These are phyloP conservation scores for Salix udensis DNA, from an alignment of 345 rosid genomes.

Conservation along the genomic window DNA sequence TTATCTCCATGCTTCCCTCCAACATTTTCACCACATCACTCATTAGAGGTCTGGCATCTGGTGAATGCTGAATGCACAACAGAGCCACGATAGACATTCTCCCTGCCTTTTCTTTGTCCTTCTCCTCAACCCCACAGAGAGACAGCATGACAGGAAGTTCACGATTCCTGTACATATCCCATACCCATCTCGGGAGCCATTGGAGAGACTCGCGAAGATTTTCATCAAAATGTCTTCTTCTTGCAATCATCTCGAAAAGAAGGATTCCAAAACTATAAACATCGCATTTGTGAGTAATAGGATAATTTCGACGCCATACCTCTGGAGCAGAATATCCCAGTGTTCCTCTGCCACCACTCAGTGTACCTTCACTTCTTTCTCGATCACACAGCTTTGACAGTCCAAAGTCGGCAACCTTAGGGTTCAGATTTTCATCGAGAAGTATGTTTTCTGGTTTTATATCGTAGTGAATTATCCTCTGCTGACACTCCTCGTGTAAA, in stretches of 20 bases:
- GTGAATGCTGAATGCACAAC: slow-evolving; percentile 29
- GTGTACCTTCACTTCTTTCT: not conserved
- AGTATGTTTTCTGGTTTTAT: slow-evolving; percentile 33
- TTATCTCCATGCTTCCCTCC: slow-evolving; percentile 31
- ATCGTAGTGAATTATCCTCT: slow-evolving; percentile 26
- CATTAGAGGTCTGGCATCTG: slow-evolving; percentile 34
- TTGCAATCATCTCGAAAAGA: slow-evolving; percentile 18
- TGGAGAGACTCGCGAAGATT: not conserved
- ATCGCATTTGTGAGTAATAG: slow-evolving; percentile 19
- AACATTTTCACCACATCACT: slow-evolving; percentile 33
- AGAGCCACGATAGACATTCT: slow-evolving; percentile 30
- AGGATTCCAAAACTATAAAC: slow-evolving; percentile 31
- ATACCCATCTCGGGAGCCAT: slow-evolving; percentile 16
- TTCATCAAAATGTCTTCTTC: slow-evolving; percentile 11
- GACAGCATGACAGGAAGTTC: not conserved
- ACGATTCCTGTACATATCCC: slow-evolving; percentile 10
- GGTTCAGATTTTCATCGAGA: slow-evolving; percentile 9
- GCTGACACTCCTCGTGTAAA: slow-evolving; percentile 24
- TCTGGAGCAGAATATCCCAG: slow-evolving; percentile 19
- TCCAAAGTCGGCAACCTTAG: slow-evolving; percentile 30
- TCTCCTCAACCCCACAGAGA: slow-evolving; percentile 21
- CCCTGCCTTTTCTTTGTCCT: slow-evolving; percentile 21
- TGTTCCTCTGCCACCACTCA: slow-evolving; percentile 11
- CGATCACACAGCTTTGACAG: slow-evolving; percentile 16
- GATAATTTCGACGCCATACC: not conserved